Evolutionary conservation across 805 yeast species (phyloP).

Genomic region (Clavispora santaluciae): DNA sequence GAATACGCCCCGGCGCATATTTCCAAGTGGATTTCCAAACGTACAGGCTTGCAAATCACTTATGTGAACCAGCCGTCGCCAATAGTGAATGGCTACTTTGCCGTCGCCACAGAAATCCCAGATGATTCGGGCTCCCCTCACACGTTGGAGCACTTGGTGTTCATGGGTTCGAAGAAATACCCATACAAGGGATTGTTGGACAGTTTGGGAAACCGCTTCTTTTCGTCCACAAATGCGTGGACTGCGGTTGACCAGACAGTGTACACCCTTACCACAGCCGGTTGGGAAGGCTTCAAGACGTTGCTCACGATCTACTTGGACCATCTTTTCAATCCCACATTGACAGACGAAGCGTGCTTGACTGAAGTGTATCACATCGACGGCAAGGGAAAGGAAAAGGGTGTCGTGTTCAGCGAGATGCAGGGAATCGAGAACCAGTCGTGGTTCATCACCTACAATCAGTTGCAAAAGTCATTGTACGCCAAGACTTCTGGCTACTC

Average conservation of each 20-base stretch:
- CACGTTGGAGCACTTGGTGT: constrained; percentile 88
- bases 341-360: constrained; percentile 83
- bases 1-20: constrained; percentile 71
- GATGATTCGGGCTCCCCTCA: constrained; percentile 93
- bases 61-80: constrained; percentile 80
- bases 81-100: constrained; percentile 86
- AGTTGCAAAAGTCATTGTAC: constrained; percentile 54
- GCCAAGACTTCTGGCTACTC: constrained; percentile 70
- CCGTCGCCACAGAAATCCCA: constrained; percentile 88
- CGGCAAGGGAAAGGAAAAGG: constrained; percentile 85
- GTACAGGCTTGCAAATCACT: constrained; percentile 81
- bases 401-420: constrained; percentile 97
- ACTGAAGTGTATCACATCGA: constrained; percentile 96
- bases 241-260: constrained; percentile 95
- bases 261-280: constrained; percentile 86
- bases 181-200: constrained; percentile 93
- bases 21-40: constrained; percentile 69
- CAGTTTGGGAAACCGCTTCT: constrained; percentile 75
- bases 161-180: constrained; percentile 86
- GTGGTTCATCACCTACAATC: constrained; percentile 59
- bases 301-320: constrained; percentile 87
- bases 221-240: constrained; percentile 93
- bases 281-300: constrained; percentile 89
- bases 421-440: constrained; percentile 83
- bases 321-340: constrained; percentile 77